Evolutionary conservation across 306 rosid species (phyloP).

Genomic region (Dalbergia oliveri): DNA sequence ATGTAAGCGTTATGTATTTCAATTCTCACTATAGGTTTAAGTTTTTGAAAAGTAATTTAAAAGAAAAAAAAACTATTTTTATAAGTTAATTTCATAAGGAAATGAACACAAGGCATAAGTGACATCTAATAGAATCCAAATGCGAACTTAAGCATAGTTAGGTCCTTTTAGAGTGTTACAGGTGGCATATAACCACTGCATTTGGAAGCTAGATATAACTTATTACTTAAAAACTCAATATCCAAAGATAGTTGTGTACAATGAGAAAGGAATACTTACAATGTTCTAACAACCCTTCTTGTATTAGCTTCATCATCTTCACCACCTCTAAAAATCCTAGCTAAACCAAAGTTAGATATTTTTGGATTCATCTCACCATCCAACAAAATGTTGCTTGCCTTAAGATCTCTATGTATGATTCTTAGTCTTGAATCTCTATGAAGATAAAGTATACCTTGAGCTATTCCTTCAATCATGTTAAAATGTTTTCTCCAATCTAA

Average conservation of each 20-base stretch:
- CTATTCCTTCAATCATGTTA: slow-evolving; percentile 50
- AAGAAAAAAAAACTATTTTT: too few relatives aligned
- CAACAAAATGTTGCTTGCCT: slow-evolving; percentile 47
- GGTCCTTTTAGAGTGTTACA: too few relatives aligned
- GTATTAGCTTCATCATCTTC: slow-evolving; percentile 48
- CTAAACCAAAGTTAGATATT: slow-evolving; percentile 53
- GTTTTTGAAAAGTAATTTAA: too few relatives aligned
- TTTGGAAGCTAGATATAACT: background rate
- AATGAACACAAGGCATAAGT: too few relatives aligned
- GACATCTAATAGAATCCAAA: too few relatives aligned
- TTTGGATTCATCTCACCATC: slow-evolving; percentile 48
- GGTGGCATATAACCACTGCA: slow-evolving; percentile 46
- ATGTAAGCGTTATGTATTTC: too few relatives aligned
- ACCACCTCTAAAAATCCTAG: slow-evolving; percentile 43
- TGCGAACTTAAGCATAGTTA: too few relatives aligned
- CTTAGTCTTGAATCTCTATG: slow-evolving; percentile 50
- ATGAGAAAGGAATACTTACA: slow-evolving; percentile 11
- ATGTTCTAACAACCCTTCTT: slow-evolving; percentile 53
- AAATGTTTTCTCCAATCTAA: slow-evolving; percentile 45
- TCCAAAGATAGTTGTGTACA: background rate
- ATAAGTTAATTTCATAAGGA: too few relatives aligned
- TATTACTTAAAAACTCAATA: background rate
- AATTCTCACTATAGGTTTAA: too few relatives aligned
- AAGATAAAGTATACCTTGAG: slow-evolving; percentile 50
- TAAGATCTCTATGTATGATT: slow-evolving; percentile 52